Percentiles rank a stretch among this genome's conserved stretches.
Conservation (phyloP, 2,329 filamentous ascomycete genomes). For the Cladophialophora immunda region DNA sequence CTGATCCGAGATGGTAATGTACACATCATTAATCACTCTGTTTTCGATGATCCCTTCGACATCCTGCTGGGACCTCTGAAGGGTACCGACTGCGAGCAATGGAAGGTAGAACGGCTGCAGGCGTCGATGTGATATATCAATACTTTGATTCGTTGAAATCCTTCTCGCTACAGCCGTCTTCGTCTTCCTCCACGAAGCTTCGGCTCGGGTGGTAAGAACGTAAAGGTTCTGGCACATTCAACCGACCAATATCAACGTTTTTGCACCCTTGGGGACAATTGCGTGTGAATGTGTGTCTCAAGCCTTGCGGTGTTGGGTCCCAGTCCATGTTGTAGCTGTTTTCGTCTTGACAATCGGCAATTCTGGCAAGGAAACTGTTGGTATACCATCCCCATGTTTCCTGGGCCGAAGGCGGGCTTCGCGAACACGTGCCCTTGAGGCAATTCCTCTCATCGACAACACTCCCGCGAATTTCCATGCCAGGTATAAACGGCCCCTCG, state of each 20-base stretch:
- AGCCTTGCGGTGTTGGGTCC: no score
- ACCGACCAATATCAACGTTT: neutral
- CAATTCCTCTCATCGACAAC: slow-evolving; percentile 2
- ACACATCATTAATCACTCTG: no score
- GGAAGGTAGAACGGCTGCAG: neutral
- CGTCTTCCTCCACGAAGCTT: neutral
- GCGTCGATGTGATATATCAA: neutral
- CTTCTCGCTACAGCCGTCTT: neutral
- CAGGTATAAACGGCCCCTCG: neutral
- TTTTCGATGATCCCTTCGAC: no score
- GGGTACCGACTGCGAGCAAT: no score
- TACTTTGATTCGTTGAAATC: neutral
- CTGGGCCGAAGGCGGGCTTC: neutral
- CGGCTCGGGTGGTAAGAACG: neutral
- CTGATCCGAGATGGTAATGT: no score
- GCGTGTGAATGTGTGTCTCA: neutral
- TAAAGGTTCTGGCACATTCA: neutral
- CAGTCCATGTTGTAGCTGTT: neutral
- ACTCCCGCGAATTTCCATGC: no score
- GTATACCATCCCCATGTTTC: neutral
- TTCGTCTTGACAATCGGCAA: neutral
- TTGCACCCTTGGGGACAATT: neutral
- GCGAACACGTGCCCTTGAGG: neutral
- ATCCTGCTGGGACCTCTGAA: no score
- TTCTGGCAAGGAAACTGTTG: neutral